Evolutionary conservation across 352 stramenopile species (phyloP).

Genomic region (Peronospora belbahrii): DNA sequence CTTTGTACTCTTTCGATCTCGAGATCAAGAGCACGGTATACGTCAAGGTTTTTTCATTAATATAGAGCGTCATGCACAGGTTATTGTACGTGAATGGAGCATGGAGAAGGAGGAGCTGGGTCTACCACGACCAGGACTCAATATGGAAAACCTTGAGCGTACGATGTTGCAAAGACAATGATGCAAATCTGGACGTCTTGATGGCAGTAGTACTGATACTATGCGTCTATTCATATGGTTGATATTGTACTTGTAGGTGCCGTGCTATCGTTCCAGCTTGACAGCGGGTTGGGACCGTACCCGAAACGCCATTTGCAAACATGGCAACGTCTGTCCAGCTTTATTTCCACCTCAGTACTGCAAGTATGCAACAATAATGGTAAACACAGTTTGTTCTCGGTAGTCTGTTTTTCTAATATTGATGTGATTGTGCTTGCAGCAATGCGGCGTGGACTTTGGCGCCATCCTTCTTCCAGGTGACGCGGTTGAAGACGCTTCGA

Average conservation of each 20-base stretch:
- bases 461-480: slow-evolving; percentile 61
- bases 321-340: slow-evolving; percentile 64
- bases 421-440: slow-evolving; percentile 28
- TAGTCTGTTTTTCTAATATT: neutral
- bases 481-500: slow-evolving; percentile 35
- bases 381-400: no score
- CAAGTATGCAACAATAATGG: slow-evolving; percentile 21
- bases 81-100: slow-evolving; percentile 74
- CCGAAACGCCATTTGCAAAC: slow-evolving; percentile 66
- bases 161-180: no score
- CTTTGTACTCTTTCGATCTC: slow-evolving; percentile 74
- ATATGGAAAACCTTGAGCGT: slow-evolving; percentile 68
- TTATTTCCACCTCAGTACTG: slow-evolving; percentile 54
- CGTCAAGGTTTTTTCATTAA: slow-evolving; percentile 79
- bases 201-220: neutral
- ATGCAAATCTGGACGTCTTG: no score
- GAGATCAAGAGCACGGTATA: slow-evolving; percentile 71
- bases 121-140: slow-evolving; percentile 39
- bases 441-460: slow-evolving; percentile 56
- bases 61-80: slow-evolving; percentile 47
- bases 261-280: slow-evolving; percentile 71
- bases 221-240: neutral
- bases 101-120: slow-evolving; percentile 69
- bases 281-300: slow-evolving; percentile 70
- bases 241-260: slow-evolving; percentile 27